Conservation (phyloP, 331 rosid genomes). For the Spiraea crenata region DNA sequence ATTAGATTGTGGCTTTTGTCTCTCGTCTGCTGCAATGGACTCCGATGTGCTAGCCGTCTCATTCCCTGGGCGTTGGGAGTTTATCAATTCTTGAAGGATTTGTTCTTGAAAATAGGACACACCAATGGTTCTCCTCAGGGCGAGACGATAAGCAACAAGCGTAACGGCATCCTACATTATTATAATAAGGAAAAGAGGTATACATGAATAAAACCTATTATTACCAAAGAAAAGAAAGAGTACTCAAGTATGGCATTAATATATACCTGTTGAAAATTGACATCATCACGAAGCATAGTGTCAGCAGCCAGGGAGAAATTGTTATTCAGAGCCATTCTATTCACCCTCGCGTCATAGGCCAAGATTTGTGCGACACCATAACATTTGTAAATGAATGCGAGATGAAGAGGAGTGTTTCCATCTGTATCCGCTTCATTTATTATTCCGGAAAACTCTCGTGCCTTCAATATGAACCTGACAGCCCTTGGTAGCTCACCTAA, state of each 20-base stretch:
- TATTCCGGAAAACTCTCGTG: constrained; percentile 1
- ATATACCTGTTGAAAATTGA: not conserved
- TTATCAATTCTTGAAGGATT: not conserved
- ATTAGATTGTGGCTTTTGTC: too few relatives aligned
- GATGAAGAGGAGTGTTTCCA: constrained; percentile 18
- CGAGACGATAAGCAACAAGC: not conserved
- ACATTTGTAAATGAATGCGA: not conserved
- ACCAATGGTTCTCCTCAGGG: not conserved
- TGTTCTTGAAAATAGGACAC: not conserved
- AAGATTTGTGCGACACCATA: fast-evolving
- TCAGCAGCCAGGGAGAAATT: not conserved
- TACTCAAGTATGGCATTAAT: not conserved
- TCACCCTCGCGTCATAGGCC: fast-evolving
- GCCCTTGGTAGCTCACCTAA: not conserved
- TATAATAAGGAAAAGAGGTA: too few relatives aligned
- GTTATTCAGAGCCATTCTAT: not conserved
- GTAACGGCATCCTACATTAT: too few relatives aligned
- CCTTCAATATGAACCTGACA: not conserved
- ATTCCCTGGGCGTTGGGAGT: not conserved
- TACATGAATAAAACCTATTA: too few relatives aligned
- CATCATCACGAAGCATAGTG: not conserved
- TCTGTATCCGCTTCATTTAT: constrained; percentile 16
- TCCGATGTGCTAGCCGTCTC: too few relatives aligned
- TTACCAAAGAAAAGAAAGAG: too few relatives aligned
- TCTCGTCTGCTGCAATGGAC: too few relatives aligned